Conservation (phyloP, 2,329 filamentous ascomycete species). For the Apiospora saccharicola region DNA sequence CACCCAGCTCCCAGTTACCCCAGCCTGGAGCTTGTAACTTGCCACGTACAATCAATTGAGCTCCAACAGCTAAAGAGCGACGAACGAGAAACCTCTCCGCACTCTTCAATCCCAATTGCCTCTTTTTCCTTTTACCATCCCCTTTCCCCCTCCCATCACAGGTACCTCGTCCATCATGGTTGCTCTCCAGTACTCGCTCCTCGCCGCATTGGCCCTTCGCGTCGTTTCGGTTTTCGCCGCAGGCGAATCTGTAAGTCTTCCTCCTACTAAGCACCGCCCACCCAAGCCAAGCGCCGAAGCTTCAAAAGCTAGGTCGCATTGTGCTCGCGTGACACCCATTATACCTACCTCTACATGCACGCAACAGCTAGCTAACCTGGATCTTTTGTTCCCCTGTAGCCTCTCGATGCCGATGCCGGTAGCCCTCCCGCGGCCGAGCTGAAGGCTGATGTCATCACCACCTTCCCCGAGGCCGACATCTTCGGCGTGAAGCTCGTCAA, state of each 20-base stretch:
- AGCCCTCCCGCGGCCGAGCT: slow-evolving; percentile 47
- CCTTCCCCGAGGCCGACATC: slow-evolving; percentile 76
- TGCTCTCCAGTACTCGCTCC: slow-evolving; percentile 43
- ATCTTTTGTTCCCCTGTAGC: slow-evolving; percentile 27
- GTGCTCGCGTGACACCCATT: slow-evolving; percentile 8
- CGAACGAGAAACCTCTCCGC: slow-evolving; percentile 17
- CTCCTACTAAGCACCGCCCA: neutral
- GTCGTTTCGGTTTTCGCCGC: slow-evolving; percentile 43
- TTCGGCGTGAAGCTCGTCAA: slow-evolving; percentile 97
- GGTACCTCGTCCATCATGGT: slow-evolving; percentile 39
- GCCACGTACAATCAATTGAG: slow-evolving; percentile 30
- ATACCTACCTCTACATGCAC: neutral
- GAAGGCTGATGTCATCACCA: slow-evolving; percentile 70
- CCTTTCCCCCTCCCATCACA: slow-evolving; percentile 17
- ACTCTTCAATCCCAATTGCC: slow-evolving; percentile 6
- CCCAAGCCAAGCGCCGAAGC: neutral
- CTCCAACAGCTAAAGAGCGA: slow-evolving; percentile 3
- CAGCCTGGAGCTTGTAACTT: slow-evolving; percentile 22
- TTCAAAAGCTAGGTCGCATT: neutral
- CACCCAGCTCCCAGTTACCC: neutral
- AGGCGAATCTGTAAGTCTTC: slow-evolving; percentile 38
- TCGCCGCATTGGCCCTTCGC: slow-evolving; percentile 43
- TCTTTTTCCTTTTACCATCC: slow-evolving; percentile 22
- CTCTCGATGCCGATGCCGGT: slow-evolving; percentile 35
- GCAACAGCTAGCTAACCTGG: neutral